Evolutionary conservation across 2,329 filamentous ascomycete genomes (phyloP).

Genomic region (Tolypocladium paradoxum): DNA sequence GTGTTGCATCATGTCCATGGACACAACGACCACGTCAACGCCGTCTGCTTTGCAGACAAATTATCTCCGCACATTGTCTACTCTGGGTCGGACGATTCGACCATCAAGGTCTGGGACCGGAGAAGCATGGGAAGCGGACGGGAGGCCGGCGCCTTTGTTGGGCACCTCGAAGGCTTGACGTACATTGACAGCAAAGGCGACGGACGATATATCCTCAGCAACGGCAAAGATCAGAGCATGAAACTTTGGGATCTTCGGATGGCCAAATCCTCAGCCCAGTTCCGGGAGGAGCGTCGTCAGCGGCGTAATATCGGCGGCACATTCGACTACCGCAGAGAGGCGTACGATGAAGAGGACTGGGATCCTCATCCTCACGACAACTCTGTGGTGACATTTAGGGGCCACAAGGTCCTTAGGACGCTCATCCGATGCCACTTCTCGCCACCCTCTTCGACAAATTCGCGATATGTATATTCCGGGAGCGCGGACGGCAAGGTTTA

Average conservation of each 20-base stretch:
- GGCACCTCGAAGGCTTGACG: constrained; percentile 55
- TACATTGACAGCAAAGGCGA: constrained; percentile 63
- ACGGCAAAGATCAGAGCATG: constrained; percentile 93
- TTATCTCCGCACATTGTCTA: constrained; percentile 88
- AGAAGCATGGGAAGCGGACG: constrained; percentile 81
- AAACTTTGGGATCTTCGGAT: constrained; percentile 93
- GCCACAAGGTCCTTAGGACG: constrained; percentile 80
- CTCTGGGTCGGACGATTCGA: constrained; percentile 89
- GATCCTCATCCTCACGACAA: constrained; percentile 64
- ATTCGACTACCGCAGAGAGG: constrained; percentile 66
- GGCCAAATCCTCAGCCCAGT: constrained; percentile 66
- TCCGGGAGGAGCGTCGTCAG: constrained; percentile 43
- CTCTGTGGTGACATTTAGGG: constrained; percentile 85
- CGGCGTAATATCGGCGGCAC: constrained; percentile 40
- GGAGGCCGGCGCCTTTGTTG: constrained; percentile 54
- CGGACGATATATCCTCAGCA: constrained; percentile 76
- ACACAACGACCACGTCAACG: constrained; percentile 85
- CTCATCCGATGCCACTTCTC: constrained; percentile 94
- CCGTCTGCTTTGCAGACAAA: constrained; percentile 88
- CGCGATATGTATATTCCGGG: constrained; percentile 85
- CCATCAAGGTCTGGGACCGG: constrained; percentile 92
- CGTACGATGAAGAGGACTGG: constrained; percentile 55
- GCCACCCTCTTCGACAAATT: constrained; percentile 74
- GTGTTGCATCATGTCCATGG: constrained; percentile 66
- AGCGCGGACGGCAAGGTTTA: constrained; percentile 84